Percentiles rank a stretch among this genome's conserved stretches.
These are phyloP conservation scores for Castanea sativa DNA, from an alignment of 306 rosid genomes.

Conservation along the genomic window DNA sequence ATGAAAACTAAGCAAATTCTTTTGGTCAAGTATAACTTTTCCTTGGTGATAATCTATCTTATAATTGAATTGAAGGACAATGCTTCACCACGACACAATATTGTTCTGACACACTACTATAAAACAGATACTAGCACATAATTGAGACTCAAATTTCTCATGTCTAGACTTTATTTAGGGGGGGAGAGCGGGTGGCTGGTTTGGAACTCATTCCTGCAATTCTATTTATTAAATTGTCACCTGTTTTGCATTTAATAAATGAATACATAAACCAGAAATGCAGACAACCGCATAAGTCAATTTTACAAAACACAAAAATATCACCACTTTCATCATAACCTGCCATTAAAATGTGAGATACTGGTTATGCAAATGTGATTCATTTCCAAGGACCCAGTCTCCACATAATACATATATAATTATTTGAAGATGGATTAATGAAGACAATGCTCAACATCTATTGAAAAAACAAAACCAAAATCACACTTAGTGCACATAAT, in stretches of 20 bases:
- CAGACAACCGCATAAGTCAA: too few relatives aligned
- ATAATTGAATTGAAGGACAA: not conserved
- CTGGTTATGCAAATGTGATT: too few relatives aligned
- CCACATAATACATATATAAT: not conserved
- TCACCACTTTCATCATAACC: too few relatives aligned
- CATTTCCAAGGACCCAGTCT: too few relatives aligned
- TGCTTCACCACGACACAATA: not conserved
- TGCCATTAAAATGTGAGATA: too few relatives aligned
- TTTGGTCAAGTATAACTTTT: not conserved
- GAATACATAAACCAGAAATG: too few relatives aligned
- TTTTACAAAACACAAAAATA: too few relatives aligned
- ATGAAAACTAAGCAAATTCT: not conserved
- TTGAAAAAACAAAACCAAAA: not conserved
- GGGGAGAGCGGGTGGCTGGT: too few relatives aligned
- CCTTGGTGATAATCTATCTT: not conserved
- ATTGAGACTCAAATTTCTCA: not conserved
- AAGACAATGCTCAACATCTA: not conserved
- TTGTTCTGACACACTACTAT: not conserved
- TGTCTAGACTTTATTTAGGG: too few relatives aligned
- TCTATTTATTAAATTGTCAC: too few relatives aligned
- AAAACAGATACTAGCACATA: not conserved
- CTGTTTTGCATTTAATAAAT: too few relatives aligned
- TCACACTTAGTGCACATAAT: not conserved
- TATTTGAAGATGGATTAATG: not conserved
- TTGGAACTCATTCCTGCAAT: too few relatives aligned